phyloP scores from a whole-genome alignment of 148 eudicot genomes.

The Rhododendron simsii region DNA sequence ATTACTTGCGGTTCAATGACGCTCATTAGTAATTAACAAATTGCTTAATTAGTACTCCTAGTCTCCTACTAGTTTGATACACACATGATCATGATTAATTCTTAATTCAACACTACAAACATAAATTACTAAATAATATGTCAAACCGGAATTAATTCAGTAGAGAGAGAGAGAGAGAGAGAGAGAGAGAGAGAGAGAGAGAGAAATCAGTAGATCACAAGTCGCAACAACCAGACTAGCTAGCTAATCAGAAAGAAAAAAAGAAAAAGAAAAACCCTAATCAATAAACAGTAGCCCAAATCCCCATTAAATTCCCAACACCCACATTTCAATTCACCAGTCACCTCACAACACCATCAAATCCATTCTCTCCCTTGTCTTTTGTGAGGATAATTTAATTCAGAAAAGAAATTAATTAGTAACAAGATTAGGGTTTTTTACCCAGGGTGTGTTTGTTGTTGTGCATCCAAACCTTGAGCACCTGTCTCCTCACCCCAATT shows the following conservation, averaged over 20 bases:
- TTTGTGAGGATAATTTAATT: background rate
- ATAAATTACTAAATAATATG: background rate
- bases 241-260: background rate
- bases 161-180: background rate
- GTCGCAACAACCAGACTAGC: background rate
- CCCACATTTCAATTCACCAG: background rate
- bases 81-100: background rate
- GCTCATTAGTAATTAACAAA: background rate
- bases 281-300: background rate
- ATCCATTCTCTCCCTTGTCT: background rate
- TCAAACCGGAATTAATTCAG: background rate
- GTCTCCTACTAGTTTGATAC: no score
- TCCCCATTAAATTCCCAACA: background rate
- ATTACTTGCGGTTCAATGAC: background rate
- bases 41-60: background rate
- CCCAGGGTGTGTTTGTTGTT: slow-evolving; percentile 62
- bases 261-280: background rate
- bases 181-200: background rate
- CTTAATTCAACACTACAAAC: background rate
- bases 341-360: background rate
- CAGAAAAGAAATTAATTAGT: background rate
- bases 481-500: slow-evolving; percentile 36
- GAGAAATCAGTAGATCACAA: background rate
- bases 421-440: slow-evolving; percentile 41
- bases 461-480: slow-evolving; percentile 63